Evolutionary conservation across 1,284 basidiomycete species (phyloP), one percentile per base, ranked within the genome.

Genomic region (Jaminaea rosea): DNA sequence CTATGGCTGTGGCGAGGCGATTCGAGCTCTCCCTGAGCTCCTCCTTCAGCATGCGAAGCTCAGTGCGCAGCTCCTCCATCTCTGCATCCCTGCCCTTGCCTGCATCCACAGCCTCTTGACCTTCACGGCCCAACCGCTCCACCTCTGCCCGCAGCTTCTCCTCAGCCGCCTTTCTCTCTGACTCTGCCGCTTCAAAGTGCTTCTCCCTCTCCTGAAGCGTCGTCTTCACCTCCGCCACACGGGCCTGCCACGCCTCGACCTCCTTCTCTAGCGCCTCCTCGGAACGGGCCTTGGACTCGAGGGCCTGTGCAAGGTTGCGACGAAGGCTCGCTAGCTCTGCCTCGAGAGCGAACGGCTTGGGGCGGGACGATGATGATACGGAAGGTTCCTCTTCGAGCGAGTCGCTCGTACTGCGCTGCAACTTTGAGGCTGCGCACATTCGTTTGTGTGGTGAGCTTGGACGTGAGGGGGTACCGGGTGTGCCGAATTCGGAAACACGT

Each of bases 281-380:
- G 4, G 54, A 49, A 21, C 23, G 21, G 26, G 49, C 32, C 26
- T 27, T 15, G 6, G 50, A 24, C 19, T 44, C 27, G 19, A 47
- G 29, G 7, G 53, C 53, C 7, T 13, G 24, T 1, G 50, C 24
- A 8, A 70, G 49, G 28, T 66, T 55, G 15, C 50, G 52, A 3
- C 60, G 56, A n/a, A 67, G 50, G 2, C 58, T 41, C 0, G 62
- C 57, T 5, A 70, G 56, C 50, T 70, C 64, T 2, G 55, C 47
- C 46, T 70, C 62, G n/a, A 65, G 54, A 44, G 63, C 60, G 27
- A 63, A 66, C 0, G 62, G 64, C 44, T 59, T 60, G 2, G 46
- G 17, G n/a, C n/a, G n/a, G n/a, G n/a, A n/a, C n/a, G n/a, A n/a
- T n/a, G n/a, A n/a, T n/a, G n/a, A n/a, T n/a, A n/a, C n/a, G 15